Base-by-base conservation (phyloP, 2,329 filamentous ascomycete species). In the Aspergillus eucalypticola region DNA sequence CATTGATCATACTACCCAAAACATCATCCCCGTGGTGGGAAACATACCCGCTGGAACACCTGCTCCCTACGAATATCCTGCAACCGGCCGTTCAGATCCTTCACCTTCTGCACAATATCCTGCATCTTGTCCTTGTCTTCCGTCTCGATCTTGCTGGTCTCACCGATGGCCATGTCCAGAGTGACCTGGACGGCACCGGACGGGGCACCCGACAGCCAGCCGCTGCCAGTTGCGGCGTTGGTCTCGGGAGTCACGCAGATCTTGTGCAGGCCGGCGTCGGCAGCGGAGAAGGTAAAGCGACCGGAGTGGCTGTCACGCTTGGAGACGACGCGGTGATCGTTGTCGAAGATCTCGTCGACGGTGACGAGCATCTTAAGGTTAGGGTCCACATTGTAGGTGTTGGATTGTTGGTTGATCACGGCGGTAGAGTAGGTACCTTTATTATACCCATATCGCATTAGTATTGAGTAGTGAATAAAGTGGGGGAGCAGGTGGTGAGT, bases 301-400 rank as follows among this genome's bases (percentile, higher is more conserved):
- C 95, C 93, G 46, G 85, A 81, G 62, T 86, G 79, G 44, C 84
- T 79, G 70, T 94, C 93, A 62, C 89, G 89, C 79, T 96, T 92
- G 66, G 89, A 91, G 64, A 98, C 91, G 63, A 99, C 90, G 65
- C 93, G 92, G 85, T 99, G 95, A 82, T 98, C 90, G 78, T 96
- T 94, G 84, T 98, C 93, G 79, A 99, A 99, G 72, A 90, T 86
- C 83, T 99, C 95, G 69, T 97, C 93, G 60, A 98, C 94, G 15
- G 91, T 93, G 71, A 98, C 96, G 80, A 88, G 91, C 76, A 98
- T 90, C 79, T 85, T 89, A 63, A 96, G 82, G 66, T 88, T 88
- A 65, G 88, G 83, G 75, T 95, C 90, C 73, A 89, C 83, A 56
- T 83, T 78, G 86, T 91, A 98, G 54, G 80, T 75, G 67, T 86